Evolutionary conservation across 2,329 filamentous ascomycete species (phyloP).

Genomic region (Aspergillus uvarum): DNA sequence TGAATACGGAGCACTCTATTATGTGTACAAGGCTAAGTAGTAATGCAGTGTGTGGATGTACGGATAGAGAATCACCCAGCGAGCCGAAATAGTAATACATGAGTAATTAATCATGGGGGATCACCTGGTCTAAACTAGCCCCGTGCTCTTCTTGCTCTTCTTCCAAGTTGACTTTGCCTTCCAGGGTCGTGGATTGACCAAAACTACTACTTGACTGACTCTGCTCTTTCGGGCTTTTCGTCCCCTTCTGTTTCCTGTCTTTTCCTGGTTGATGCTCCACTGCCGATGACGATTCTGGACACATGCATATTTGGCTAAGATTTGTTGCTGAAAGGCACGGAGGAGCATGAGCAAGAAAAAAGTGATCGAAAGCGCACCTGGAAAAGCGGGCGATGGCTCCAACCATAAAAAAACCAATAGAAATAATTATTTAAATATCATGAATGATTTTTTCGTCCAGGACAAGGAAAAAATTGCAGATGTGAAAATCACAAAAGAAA

Average conservation of each 20-base stretch:
- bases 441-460: background rate
- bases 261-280: slow-evolving; percentile 16
- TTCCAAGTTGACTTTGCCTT: background rate
- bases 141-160: background rate
- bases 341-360: background rate
- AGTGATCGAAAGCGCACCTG: slow-evolving; percentile 14
- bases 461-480: background rate
- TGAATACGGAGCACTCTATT: too few relatives aligned
- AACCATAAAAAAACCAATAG: background rate
- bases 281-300: slow-evolving; percentile 23
- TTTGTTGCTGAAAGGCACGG: slow-evolving; percentile 8
- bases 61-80: background rate
- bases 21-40: too few relatives aligned
- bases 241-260: background rate
- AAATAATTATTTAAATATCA: background rate
- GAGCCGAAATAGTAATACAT: background rate
- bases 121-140: slow-evolving; percentile 6
- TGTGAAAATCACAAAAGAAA: background rate
- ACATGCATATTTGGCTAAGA: slow-evolving; percentile 23
- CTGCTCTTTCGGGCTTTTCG: too few relatives aligned
- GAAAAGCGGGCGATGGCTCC: slow-evolving; percentile 21
- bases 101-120: background rate
- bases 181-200: background rate
- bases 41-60: background rate
- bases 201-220: too few relatives aligned